A percentile compares a stretch with the other conserved stretches of the same genome.
Evolutionary conservation across 176 grass and related monocot species (phyloP).

Genomic region (Melocanna baccifera): DNA sequence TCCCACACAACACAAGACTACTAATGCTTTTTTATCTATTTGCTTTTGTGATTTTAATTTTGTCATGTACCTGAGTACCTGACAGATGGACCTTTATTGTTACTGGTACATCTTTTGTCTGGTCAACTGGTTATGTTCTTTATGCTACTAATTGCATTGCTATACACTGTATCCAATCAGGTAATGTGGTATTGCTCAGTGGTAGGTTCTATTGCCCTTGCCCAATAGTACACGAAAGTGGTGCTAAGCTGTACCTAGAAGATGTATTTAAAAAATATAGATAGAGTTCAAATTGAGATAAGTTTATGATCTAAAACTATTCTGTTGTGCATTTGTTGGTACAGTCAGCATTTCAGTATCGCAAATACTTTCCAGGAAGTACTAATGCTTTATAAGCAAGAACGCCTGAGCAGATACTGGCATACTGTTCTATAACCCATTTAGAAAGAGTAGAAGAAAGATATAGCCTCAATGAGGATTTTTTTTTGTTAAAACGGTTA

Average conservation of each 20-base stretch:
- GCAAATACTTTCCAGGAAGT: too few relatives aligned
- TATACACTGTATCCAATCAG: not conserved
- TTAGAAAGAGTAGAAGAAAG: too few relatives aligned
- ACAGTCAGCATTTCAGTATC: not conserved
- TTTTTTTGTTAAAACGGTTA: too few relatives aligned
- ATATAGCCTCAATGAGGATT: too few relatives aligned
- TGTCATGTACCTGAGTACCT: slow-evolving; percentile 1
- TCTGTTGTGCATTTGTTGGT: not conserved
- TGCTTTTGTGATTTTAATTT: not conserved
- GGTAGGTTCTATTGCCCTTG: not conserved
- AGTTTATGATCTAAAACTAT: not conserved
- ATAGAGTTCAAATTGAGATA: not conserved
- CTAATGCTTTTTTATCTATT: not conserved
- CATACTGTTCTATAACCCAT: too few relatives aligned
- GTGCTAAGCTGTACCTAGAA: not conserved
- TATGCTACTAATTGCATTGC: not conserved
- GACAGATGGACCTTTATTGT: not conserved
- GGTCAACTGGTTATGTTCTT: not conserved
- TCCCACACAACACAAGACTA: not conserved
- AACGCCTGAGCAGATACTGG: too few relatives aligned
- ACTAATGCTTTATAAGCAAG: too few relatives aligned
- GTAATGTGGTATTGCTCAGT: not conserved
- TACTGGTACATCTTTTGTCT: slow-evolving; percentile 19
- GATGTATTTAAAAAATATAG: not conserved
- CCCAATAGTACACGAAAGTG: not conserved